A percentile compares a stretch with the other conserved stretches of the same genome.
phyloP scores from a whole-genome alignment of 2,329 filamentous ascomycete genomes.

The Aspergillus felis region DNA sequence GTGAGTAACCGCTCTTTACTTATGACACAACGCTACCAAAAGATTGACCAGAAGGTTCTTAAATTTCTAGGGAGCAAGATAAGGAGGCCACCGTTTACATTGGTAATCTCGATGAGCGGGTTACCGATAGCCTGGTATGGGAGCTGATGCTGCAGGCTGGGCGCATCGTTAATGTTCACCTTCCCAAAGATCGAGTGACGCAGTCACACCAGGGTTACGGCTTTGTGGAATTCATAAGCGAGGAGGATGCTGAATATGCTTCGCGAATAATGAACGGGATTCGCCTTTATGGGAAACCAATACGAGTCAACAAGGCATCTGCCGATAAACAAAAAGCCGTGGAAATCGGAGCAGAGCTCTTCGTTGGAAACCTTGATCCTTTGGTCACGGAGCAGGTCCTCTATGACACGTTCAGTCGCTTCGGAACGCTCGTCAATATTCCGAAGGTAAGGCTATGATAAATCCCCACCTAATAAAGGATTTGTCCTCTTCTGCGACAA shows the following conservation, averaged over 20 bases:
- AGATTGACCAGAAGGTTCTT: constrained; percentile 17
- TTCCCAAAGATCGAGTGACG: constrained; percentile 96
- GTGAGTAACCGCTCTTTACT: constrained; percentile 41
- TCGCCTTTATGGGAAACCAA: constrained; percentile 85
- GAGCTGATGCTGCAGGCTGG: constrained; percentile 98
- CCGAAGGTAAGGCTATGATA: constrained; percentile 64
- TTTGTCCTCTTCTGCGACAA: constrained; percentile 2
- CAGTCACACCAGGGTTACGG: constrained; percentile 97
- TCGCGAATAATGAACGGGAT: constrained; percentile 96
- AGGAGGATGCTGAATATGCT: constrained; percentile 94
- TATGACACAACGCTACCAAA: constrained; percentile 1
- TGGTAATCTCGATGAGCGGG: constrained; percentile 96
- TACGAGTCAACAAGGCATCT: constrained; percentile 89
- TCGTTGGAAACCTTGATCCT: constrained; percentile 89
- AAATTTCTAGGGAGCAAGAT: constrained; percentile 78
- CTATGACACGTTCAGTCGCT: constrained; percentile 91
- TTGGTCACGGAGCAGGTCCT: constrained; percentile 95
- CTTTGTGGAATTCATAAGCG: constrained; percentile 96
- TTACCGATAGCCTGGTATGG: constrained; percentile 85
- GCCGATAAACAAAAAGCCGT: constrained; percentile 93
- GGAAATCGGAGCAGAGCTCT: constrained; percentile 94
- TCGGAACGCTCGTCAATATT: constrained; percentile 76
- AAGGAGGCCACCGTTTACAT: constrained; percentile 98
- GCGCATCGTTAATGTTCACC: constrained; percentile 94
- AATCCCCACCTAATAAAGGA: not conserved